Evolutionary conservation across 345 rosid genomes (phyloP), one percentile per base, ranked within the genome.

Genomic region (Eucalyptus curtisii): DNA sequence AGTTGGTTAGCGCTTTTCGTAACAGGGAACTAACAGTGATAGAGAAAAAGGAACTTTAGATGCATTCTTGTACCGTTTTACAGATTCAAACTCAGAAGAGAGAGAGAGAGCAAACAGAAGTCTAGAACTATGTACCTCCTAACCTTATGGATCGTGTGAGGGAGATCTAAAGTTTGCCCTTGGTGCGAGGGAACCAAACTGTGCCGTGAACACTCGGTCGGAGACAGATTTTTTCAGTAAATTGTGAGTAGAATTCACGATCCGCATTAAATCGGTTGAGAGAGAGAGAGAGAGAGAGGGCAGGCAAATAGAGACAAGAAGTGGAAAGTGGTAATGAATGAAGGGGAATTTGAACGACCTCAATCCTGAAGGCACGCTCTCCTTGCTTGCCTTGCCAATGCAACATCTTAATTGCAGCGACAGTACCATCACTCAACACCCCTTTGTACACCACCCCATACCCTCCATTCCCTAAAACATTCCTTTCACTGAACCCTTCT

Each of bases 351-450:
- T 24, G 52, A 61, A 91, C 91, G 57, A 95, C 99, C 98, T 97
- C 97, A 90, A 95, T 89, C 90, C 99, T 93, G 88, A 97, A 97
- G 88, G 95, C 97, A 59, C 96, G 95, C 86, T 97, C 99, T 55
- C 95, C 96, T 90, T 94, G 96, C 85, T 94, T 97, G 87, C 95
- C 94, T 84, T 93, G 94, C 88, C 91, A 90, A 61, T 89, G 95
- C 85, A 95, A 91, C 93, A 90, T 96, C 93, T 96, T 96, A 89
- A 96, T 92, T 79, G 99, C 99, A 11, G 94, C 96, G 57, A 96
- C 91, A 16, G 96, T 97, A 57, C 99, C 99, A 91, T 95, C 99
- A 76, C 90, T 89, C 22, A 97, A 90, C 31, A 91, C 87, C 50
- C 99, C 99, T 94, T 89, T 96, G 88, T 95, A 97, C 76, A 96